Evolutionary conservation across 495 filamentous ascomycete genomes (phyloP).

Genomic region (Podospora pseudoanserina): DNA sequence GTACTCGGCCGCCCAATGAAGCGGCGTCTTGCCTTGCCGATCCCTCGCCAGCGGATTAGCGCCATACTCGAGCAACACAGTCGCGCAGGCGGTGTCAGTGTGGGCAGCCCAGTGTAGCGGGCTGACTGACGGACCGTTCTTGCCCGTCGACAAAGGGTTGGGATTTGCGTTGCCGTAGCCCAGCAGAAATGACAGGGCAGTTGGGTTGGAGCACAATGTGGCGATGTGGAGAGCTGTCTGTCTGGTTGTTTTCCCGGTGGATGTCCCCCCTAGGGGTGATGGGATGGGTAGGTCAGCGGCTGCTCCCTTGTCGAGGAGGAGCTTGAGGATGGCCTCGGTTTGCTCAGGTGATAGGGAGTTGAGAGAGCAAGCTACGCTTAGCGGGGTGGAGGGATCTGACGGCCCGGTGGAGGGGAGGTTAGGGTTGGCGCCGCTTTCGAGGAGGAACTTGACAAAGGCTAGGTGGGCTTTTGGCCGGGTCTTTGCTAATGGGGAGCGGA

Average conservation of each 20-base stretch:
- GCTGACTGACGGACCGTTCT: slow-evolving; percentile 9
- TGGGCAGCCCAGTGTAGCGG: slow-evolving; percentile 24
- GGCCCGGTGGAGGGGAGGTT: background rate
- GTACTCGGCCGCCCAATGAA: slow-evolving; percentile 21
- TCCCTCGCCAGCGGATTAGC: slow-evolving; percentile 15
- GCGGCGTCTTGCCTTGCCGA: slow-evolving; percentile 14
- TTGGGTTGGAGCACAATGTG: slow-evolving; percentile 12
- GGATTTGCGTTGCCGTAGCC: slow-evolving; percentile 18
- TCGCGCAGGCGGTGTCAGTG: slow-evolving; percentile 6
- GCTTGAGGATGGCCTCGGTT: slow-evolving; percentile 8
- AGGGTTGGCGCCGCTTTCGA: slow-evolving; percentile 27
- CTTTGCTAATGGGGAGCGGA: slow-evolving; percentile 7
- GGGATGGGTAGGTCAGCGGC: slow-evolving; percentile 10
- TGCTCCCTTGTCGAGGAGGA: slow-evolving; percentile 20
- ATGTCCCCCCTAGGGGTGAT: background rate
- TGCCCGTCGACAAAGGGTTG: background rate
- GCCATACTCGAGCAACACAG: slow-evolving; percentile 13
- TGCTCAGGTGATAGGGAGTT: background rate
- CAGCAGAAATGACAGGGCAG: slow-evolving; percentile 17
- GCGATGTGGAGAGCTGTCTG: slow-evolving; percentile 27
- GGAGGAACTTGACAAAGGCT: slow-evolving; percentile 22
- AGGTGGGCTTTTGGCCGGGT: slow-evolving; percentile 14
- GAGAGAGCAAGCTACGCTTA: slow-evolving; percentile 14
- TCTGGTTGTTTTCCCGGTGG: background rate
- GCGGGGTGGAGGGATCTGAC: slow-evolving; percentile 6